Base-by-base conservation (phyloP, 106 monocot genomes). In the Allium cepa region DNA sequence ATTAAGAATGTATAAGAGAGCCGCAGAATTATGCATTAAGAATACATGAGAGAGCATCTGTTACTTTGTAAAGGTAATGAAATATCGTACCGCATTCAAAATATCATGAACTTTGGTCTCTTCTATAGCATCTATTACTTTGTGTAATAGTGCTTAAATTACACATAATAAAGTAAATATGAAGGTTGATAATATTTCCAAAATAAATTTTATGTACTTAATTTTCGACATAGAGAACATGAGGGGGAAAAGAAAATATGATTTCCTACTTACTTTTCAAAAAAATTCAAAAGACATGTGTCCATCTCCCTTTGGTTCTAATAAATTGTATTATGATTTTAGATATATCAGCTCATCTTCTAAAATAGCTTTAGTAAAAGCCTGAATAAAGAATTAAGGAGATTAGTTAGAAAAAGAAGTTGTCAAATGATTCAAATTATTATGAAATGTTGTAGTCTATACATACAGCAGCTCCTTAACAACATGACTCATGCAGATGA, bases 41-140 rank as follows among this genome's bases (percentile, higher is more conserved):
- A 22, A 22, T 22, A 22, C 1, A 22, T 22, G 22, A 22, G 22
- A 22, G 22, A 22, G 22, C 22, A 22, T 22, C 22, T 22, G 22
- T 22, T 22, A 22, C 22, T 22, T 22, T 22, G 22, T 22, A 22
- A 22, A 51, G 51, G 18, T 17, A 51, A 52, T 15, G 51, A 26
- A 22, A 8, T 72, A 57, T 57, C 68, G 48, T 71, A 99, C 92
- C 77, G 87, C 60, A 73, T 83, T 87, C 60, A 99, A 70, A 50
- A 92, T 83, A 27, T 99, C 97, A 55, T 74, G 72, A 77, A 90
- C 80, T 80, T 78, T 89, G 50, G 92, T 82, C 56, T 92, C 97
- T 79, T 85, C 81, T 89, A 92, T 99, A 14, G 97, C 97, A 69
- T 85, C 87, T 1, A 92, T 99, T 66, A 78, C 66, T 73, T 99